Evolutionary conservation across 176 grass and related monocot species (phyloP).

Genomic region (Hsuehochloa calcarea): DNA sequence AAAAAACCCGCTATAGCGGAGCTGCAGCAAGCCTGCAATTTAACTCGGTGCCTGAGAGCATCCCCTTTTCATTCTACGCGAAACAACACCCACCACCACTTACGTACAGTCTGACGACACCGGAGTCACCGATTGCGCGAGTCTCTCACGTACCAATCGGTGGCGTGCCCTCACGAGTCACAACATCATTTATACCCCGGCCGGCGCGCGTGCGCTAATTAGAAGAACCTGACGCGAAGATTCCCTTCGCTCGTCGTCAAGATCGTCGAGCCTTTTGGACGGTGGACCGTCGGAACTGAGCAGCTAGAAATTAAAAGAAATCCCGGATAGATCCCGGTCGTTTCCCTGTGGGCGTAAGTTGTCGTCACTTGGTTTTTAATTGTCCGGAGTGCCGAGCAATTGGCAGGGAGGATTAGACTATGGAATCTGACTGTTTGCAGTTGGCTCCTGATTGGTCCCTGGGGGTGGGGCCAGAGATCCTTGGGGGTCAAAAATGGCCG

Average conservation of each 20-base stretch:
- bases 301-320: not conserved
- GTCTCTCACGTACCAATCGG: not conserved
- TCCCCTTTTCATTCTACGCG: too few relatives aligned
- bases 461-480: constrained; percentile 1
- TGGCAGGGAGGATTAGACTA: not conserved
- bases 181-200: not conserved
- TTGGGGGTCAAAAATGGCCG: not conserved
- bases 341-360: not conserved
- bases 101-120: constrained; percentile 14
- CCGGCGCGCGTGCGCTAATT: not conserved
- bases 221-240: constrained; percentile 8
- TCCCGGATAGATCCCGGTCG: not conserved
- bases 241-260: not conserved
- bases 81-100: too few relatives aligned
- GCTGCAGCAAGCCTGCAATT: too few relatives aligned
- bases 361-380: not conserved
- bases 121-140: not conserved
- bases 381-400: not conserved
- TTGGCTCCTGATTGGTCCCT: constrained; percentile 17
- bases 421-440: not conserved
- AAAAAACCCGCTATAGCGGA: too few relatives aligned
- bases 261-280: not conserved
- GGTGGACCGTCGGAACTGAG: not conserved
- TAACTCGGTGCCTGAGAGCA: too few relatives aligned
- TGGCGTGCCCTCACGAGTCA: not conserved